These are phyloP conservation scores for Cinchona pubescens DNA, from an alignment of 257 asterid species.

Conservation along the genomic window DNA sequence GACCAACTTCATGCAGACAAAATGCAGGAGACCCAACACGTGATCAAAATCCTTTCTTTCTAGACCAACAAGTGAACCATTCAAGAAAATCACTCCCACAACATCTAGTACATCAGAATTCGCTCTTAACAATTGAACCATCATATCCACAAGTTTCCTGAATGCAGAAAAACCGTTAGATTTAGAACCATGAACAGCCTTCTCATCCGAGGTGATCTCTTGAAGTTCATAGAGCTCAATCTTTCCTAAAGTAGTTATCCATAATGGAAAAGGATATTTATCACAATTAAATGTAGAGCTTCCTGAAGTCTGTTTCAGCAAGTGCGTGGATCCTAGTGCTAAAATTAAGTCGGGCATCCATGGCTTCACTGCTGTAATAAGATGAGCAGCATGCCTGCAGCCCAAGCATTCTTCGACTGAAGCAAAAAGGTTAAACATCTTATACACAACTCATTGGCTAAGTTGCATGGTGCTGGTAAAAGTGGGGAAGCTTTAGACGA, in stretches of 20 bases:
- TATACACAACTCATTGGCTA: conserved; percentile 58
- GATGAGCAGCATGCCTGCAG: conserved; percentile 52
- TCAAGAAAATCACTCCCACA: conserved; percentile 54
- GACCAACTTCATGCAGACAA: conserved; percentile 59
- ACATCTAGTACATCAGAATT: conserved; percentile 60
- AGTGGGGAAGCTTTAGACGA: conserved; percentile 38
- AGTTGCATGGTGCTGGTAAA: conserved; percentile 35
- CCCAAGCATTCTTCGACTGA: conserved; percentile 72
- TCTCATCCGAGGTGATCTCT: conserved; percentile 40
- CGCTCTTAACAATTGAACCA: conserved; percentile 44
- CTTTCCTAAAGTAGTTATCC: conserved; percentile 59
- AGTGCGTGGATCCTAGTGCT: conserved; percentile 57
- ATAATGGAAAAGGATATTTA: conserved; percentile 41
- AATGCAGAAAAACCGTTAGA: conserved; percentile 44
- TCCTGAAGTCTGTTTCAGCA: conserved; percentile 39
- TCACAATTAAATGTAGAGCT: conserved; percentile 29
- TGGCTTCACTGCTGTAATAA: conserved; percentile 49
- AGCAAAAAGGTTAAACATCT: conserved; percentile 51
- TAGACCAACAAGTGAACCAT: conserved; percentile 42
- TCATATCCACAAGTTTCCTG: conserved; percentile 45
- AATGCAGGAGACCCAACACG: conserved; percentile 58
- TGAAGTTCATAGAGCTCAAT: conserved; percentile 54
- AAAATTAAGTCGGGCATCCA: conserved; percentile 84
- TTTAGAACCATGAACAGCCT: conserved; percentile 27
- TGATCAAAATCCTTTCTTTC: conserved; percentile 47